Conservation (phyloP, 164 flowering plant species). For the Nelumbo lutea region DNA sequence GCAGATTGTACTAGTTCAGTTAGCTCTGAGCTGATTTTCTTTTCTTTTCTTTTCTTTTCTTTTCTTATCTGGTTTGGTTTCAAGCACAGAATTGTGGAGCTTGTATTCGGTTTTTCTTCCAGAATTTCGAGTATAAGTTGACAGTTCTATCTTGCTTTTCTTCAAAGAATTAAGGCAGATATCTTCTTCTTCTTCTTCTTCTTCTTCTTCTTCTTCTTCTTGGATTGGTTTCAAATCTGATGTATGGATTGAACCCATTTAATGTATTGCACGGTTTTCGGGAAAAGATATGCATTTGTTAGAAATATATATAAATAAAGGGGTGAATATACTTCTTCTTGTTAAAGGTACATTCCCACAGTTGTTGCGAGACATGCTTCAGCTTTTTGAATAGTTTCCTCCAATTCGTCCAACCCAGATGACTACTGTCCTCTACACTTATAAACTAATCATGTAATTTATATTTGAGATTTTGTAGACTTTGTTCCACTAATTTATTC, state of each 20-base stretch:
- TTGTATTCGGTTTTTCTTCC: background rate
- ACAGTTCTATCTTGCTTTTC: no score
- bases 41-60: background rate
- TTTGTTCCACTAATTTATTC: background rate
- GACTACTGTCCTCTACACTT: background rate
- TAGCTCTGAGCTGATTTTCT: background rate
- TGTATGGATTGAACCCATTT: background rate
- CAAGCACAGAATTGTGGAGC: background rate
- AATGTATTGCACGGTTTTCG: no score
- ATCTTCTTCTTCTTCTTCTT: background rate
- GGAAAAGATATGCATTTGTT: no score
- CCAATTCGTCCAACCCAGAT: conserved; percentile 21
- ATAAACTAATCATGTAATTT: background rate
- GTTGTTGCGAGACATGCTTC: conserved; percentile 9
- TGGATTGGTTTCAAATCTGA: background rate
- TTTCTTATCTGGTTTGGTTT: background rate
- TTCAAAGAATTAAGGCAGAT: no score
- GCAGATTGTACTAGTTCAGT: background rate
- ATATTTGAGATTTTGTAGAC: background rate
- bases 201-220: background rate
- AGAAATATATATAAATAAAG: no score
- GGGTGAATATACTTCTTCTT: background rate
- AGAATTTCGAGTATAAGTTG: no score
- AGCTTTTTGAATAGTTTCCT: conserved; percentile 18
- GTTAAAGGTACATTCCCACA: background rate